phyloP scores from a whole-genome alignment of 345 rosid species.

The Aquilaria yunnanensis region DNA sequence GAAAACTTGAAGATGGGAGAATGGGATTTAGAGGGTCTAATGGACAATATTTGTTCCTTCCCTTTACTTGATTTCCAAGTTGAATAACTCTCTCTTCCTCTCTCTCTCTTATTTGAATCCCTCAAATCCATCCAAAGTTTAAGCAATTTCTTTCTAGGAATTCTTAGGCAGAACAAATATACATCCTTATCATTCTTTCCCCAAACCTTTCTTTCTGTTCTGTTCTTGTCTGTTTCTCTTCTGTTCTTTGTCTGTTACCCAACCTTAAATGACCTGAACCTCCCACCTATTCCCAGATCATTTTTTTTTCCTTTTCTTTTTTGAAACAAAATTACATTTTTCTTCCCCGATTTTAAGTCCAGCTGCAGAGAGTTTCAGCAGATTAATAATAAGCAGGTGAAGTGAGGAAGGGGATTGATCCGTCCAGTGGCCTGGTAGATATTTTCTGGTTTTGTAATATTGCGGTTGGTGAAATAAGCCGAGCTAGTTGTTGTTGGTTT shows the following conservation, averaged over 20 bases:
- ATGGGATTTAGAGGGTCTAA: conserved; percentile 86
- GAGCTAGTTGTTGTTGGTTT: neutral
- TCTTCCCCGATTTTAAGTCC: neutral
- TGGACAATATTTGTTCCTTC: conserved; percentile 59
- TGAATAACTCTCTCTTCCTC: conserved; percentile 23
- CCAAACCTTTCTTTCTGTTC: too few species aligned
- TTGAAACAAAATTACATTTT: neutral
- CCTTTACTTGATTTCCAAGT: conserved; percentile 85
- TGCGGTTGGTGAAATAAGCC: conserved; percentile 15
- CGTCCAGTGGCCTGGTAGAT: too few species aligned
- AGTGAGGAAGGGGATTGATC: too few species aligned
- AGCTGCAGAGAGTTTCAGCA: too few species aligned
- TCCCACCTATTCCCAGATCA: neutral
- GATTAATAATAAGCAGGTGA: too few species aligned
- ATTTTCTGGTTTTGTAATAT: too few species aligned
- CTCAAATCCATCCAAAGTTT: conserved; percentile 6
- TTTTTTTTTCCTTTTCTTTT: neutral
- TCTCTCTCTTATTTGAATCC: conserved; percentile 1
- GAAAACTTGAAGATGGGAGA: conserved; percentile 77
- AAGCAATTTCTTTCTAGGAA: conserved; percentile 2
- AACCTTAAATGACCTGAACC: too few species aligned
- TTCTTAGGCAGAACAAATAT: conserved; percentile 13
- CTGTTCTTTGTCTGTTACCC: too few species aligned
- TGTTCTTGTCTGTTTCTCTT: too few species aligned
- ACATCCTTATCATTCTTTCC: too few species aligned